Base-by-base conservation (phyloP, 441 rosid species). In the Pelargonium fulgidum region DNA sequence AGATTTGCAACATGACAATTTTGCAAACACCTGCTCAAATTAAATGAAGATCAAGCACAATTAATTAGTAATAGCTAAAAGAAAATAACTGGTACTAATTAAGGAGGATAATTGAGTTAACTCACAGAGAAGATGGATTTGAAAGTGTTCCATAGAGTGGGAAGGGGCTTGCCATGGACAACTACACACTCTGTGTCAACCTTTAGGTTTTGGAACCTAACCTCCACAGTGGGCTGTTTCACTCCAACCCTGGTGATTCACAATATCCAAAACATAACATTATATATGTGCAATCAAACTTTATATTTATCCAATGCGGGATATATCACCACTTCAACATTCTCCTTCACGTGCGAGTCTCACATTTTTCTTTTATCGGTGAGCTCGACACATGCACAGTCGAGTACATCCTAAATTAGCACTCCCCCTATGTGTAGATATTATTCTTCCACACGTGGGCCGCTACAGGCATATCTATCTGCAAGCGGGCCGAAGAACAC, bases 131-230 rank as follows among this genome's bases (percentile, higher is more conserved):
- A 56, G 0, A 33, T 14, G 72, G 73, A 73, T 9, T 61, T 29
- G 16, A 80, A 14, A 56, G 88, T 26, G 66, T 83, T 86, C 90
- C 89, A 86, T 13, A 87, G 72, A 1, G 87, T 83, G 7, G 89
- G 90, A 24, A 84, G 82, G 61, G 89, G 81, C 76, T 77, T 87
- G 42, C 88, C 90, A 14, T 73, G 67, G 72, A 86, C 69, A 5
- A 86, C 65, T 67, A 84, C 73, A 33, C 86, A 83, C 44, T 83
- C 77, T 0, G 86, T 86, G 70, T 86, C 88, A 36, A 85, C 84
- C 26, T 42, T 29, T 16, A 88, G 69, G 44, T 85, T 73, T 62
- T 20, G 66, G 78, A 73, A 88, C 72, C 88, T 77, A 44, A 88
- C 89, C 69, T 88, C 87, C 52, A 88, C 81, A 6, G 56, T 78